These are phyloP conservation scores for Tetrahymena thermophila DNA, from an alignment of 73 alveolate genomes.

Conservation along the genomic window DNA sequence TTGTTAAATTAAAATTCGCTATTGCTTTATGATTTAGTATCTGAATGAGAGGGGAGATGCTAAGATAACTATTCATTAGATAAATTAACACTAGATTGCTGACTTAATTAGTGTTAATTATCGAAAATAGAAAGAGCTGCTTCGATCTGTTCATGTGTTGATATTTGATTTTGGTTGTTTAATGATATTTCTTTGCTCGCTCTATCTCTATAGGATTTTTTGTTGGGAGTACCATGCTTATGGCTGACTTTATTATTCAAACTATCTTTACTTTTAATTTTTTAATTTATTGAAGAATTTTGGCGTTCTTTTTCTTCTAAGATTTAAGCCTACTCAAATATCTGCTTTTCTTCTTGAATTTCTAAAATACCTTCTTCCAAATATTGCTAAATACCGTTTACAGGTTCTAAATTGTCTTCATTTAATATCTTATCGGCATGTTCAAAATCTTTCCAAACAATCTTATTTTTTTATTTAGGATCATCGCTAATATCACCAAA, in stretches of 20 bases:
- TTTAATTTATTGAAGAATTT: background rate
- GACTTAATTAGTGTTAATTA: background rate
- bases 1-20: background rate
- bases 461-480: slow-evolving; percentile 1
- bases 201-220: background rate
- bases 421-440: slow-evolving; percentile 1
- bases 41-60: background rate
- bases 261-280: background rate
- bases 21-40: background rate
- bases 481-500: slow-evolving; percentile 38
- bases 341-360: slow-evolving; percentile 17
- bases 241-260: background rate
- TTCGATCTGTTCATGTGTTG: background rate
- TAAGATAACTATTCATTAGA: background rate
- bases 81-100: background rate
- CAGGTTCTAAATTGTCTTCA: slow-evolving; percentile 21
- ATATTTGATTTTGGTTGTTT: background rate
- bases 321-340: slow-evolving; percentile 18
- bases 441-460: slow-evolving; percentile 43
- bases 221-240: background rate
- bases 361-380: slow-evolving; percentile 18
- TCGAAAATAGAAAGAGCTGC: background rate
- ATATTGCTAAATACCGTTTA: background rate
- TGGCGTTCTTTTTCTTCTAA: slow-evolving; percentile 12
- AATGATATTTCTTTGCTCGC: background rate